These are phyloP conservation scores for Cyanophora paradoxa DNA, from an alignment of 78 protist species.

Conservation along the genomic window DNA sequence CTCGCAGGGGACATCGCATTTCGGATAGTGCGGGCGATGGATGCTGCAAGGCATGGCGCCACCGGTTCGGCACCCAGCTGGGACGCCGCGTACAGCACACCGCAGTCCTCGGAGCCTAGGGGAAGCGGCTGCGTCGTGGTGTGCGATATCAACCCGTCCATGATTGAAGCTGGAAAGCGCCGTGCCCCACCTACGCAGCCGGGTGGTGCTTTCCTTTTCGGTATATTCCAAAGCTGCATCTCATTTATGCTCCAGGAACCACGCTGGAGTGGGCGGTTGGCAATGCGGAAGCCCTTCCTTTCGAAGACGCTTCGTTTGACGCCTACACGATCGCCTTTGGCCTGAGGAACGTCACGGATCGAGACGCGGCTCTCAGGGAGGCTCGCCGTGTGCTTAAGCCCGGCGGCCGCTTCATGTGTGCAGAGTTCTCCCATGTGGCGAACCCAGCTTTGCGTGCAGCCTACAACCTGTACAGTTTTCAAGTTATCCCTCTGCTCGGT, in stretches of 20 bases:
- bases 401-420: conserved; percentile 27
- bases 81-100: no score
- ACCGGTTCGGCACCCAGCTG: no score
- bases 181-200: neutral
- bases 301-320: conserved; percentile 13
- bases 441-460: no score
- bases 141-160: conserved; percentile 10
- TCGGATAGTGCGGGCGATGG: neutral
- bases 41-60: no score
- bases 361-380: no score
- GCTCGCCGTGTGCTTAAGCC: conserved; percentile 21
- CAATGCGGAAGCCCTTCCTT: conserved; percentile 3
- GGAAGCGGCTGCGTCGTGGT: no score
- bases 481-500: no score
- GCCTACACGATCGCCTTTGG: conserved; percentile 26
- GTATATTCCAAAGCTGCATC: neutral
- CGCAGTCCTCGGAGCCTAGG: neutral
- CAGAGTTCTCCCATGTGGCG: conserved; percentile 9
- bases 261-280: neutral
- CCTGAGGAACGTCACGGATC: no score
- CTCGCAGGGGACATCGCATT: conserved; percentile 17
- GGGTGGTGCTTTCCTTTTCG: neutral
- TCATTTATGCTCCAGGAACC: neutral
- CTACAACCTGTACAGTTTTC: no score
- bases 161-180: conserved; percentile 3